These are phyloP conservation scores for Calonectria pseudoreteaudii DNA, from an alignment of 2,329 filamentous ascomycete species.

Conservation along the genomic window DNA sequence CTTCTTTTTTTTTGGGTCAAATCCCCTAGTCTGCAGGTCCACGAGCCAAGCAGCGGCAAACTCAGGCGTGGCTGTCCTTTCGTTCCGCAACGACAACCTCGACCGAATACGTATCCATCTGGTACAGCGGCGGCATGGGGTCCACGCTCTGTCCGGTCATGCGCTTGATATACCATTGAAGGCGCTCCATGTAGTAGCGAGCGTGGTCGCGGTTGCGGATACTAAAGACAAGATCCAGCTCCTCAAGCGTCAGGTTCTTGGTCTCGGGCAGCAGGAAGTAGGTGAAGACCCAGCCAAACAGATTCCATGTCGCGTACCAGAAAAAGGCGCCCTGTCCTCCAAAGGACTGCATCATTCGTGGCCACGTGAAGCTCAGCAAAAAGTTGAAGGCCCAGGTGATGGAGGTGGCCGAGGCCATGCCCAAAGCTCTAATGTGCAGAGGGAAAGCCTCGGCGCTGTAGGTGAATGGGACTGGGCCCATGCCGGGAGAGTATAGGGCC, in stretches of 20 bases:
- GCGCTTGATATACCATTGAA: constrained; percentile 26
- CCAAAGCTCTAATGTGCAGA: constrained; percentile 49
- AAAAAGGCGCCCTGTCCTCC: constrained; percentile 49
- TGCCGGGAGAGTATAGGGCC: constrained; percentile 50
- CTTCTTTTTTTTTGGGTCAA: not conserved
- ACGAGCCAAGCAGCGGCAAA: not conserved
- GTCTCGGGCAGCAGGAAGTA: constrained; percentile 64
- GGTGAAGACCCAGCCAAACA: constrained; percentile 59
- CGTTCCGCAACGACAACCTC: constrained; percentile 51
- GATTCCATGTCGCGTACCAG: constrained; percentile 61
- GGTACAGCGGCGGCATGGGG: constrained; percentile 32
- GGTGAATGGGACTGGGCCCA: constrained; percentile 52
- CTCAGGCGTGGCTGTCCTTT: constrained; percentile 42
- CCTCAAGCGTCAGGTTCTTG: constrained; percentile 62
- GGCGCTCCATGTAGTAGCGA: constrained; percentile 47
- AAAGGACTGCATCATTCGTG: constrained; percentile 44
- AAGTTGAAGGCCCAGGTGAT: constrained; percentile 51
- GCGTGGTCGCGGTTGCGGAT: constrained; percentile 56
- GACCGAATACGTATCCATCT: constrained; percentile 36
- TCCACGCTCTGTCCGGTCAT: constrained; percentile 15
- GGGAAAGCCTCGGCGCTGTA: constrained; percentile 54
- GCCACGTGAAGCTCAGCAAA: constrained; percentile 48
- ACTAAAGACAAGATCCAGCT: constrained; percentile 61
- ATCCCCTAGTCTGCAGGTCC: not conserved
- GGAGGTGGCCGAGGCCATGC: constrained; percentile 53